phyloP scores from a whole-genome alignment of 768 basidiomycete genomes.

The Thelephora aurantiotincta region DNA sequence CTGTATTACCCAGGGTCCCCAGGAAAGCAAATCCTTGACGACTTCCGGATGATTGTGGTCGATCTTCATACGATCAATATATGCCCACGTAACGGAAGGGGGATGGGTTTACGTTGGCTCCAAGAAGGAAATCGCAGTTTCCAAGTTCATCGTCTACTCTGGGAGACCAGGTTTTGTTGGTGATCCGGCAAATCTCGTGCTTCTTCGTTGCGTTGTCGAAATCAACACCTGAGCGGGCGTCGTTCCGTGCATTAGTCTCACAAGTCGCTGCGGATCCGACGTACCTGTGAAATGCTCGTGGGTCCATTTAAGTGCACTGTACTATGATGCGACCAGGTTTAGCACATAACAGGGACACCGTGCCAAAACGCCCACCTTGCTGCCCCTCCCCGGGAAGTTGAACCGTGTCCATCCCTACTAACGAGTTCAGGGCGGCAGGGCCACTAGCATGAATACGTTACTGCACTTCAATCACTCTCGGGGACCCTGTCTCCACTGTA shows the following conservation, averaged over 20 bases:
- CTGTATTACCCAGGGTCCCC: constrained; percentile 70
- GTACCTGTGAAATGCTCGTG: constrained; percentile 70
- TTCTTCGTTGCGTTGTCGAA: constrained; percentile 61
- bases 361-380: constrained; percentile 35
- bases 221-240: constrained; percentile 47
- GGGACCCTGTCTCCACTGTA: constrained; percentile 39
- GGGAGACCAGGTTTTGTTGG: constrained; percentile 69
- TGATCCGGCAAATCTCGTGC: constrained; percentile 60
- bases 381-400: constrained; percentile 63
- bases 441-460: neutral
- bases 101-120: constrained; percentile 39
- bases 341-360: neutral
- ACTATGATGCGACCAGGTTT: constrained; percentile 24
- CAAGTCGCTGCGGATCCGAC: constrained; percentile 4
- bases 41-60: constrained; percentile 78
- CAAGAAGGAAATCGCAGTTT: constrained; percentile 77
- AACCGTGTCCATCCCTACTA: constrained; percentile 75
- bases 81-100: neutral
- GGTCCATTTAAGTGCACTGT: constrained; percentile 60
- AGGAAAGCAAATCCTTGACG: constrained; percentile 53
- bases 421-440: constrained; percentile 2
- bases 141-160: constrained; percentile 75
- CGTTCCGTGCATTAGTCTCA: neutral
- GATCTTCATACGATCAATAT: constrained; percentile 31
- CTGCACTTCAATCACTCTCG: constrained; percentile 53